Evolutionary conservation across 495 filamentous ascomycete species (phyloP), one percentile per base, ranked within the genome.

Genomic region (Aspergillus hancockii): DNA sequence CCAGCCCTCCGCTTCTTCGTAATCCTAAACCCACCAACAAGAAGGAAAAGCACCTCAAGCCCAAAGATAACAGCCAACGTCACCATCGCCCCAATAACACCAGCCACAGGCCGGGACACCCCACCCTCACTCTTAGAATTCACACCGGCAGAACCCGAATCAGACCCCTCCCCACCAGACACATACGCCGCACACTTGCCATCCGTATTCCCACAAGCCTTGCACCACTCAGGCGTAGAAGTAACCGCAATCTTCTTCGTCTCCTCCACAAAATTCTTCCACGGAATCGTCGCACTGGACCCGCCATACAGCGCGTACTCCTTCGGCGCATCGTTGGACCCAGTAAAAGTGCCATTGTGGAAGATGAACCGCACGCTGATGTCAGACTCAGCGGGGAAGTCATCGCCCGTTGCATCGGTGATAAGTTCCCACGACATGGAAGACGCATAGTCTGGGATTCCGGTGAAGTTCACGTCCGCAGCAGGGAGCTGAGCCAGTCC

Each of bases 41-140:
- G 51, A 58, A 81, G 66, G 18, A 79, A 62, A 57, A 79, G 55
- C 8, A 69, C 76, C 70, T 80, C 69, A 5, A 80, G 50, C 0
- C 76, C 81, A 21, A 85, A 59, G 21, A 85, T 67, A 12, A 85
- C 76, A 32, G 74, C 85, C 28, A 88, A 64, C 3, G 85, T 85
- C 2, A 87, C 81, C 69, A 86, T 79, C 1, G 85, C 86, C 32
- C 85, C 85, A 67, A 88, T 85, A 8, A 87, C 83, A 54, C 85
- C 85, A 3, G 73, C 82, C 59, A 78, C 79, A 18, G 71, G 53
- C 45, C 71, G 66, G 40, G 73, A 73, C 16, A 79, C 67, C 22
- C 74, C 71, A 18, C 68, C 54, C 13, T 38, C 16, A 19, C 49
- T 41, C 52, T 28, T 56, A 5, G 60, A 60, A 8, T 41, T 23